Percentiles rank a stretch among this genome's conserved stretches.
Conservation (phyloP, 371 early-diverging fungal genomes). For the Mortierella sp. region DNA sequence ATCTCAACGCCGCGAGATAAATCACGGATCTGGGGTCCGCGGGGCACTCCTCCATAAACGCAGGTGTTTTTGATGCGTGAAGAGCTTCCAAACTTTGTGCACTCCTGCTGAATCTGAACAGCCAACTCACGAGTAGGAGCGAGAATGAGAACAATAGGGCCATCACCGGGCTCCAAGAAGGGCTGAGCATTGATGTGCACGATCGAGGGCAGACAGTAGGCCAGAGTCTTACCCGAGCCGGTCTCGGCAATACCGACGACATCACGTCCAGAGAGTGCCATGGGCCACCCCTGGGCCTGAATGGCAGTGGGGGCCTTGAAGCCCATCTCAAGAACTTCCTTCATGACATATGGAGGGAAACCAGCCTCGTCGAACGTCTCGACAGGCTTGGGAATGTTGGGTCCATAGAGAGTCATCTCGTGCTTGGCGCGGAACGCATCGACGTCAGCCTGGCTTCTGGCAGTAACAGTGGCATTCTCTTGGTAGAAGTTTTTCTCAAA, state of each 20-base stretch:
- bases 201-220: constrained; percentile 97
- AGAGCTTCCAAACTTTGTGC: constrained; percentile 88
- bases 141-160: constrained; percentile 94
- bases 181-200: constrained; percentile 99
- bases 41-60: constrained; percentile 97
- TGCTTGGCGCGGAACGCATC: constrained; percentile 72
- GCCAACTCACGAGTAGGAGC: constrained; percentile 97
- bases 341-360: constrained; percentile 88
- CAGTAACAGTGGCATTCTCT: constrained; percentile 74
- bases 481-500: constrained; percentile 97
- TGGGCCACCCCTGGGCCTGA: constrained; percentile 99
- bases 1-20: constrained; percentile 94
- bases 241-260: constrained; percentile 99
- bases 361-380: constrained; percentile 85
- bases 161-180: constrained; percentile 94
- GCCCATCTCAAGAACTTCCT: constrained; percentile 85
- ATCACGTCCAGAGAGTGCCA: constrained; percentile 98
- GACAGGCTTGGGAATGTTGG: constrained; percentile 83
- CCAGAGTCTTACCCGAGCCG: constrained; percentile 99
- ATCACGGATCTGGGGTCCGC: constrained; percentile 95
- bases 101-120: constrained; percentile 94
- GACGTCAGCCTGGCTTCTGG: constrained; percentile 68
- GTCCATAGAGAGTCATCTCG: constrained; percentile 81
- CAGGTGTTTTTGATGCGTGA: constrained; percentile 95
- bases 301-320: constrained; percentile 96